These are phyloP conservation scores for Metschnikowia gelsemii DNA, from an alignment of 805 yeast species.

Conservation along the genomic window DNA sequence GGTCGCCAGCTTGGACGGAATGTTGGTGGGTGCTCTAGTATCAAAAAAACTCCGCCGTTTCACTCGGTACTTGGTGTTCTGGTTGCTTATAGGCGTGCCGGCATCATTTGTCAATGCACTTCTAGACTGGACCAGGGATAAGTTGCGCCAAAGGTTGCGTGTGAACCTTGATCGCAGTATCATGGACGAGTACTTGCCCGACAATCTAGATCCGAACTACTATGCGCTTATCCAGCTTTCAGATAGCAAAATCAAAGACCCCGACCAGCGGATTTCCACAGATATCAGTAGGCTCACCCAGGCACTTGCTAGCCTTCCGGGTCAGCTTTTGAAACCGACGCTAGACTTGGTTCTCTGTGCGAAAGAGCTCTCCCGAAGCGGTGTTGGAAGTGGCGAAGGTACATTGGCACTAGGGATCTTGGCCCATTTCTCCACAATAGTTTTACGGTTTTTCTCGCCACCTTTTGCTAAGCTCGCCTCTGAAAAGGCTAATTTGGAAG, in stretches of 20 bases:
- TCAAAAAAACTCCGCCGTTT: conserved; percentile 66
- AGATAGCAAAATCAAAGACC: conserved; percentile 55
- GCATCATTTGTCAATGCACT: conserved; percentile 77
- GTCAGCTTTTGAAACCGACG: conserved; percentile 80
- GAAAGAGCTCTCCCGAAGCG: conserved; percentile 63
- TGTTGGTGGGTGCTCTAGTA: conserved; percentile 76
- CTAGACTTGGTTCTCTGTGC: conserved; percentile 80
- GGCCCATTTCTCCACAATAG: conserved; percentile 75
- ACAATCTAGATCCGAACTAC: conserved; percentile 64
- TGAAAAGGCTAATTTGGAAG: conserved; percentile 76
- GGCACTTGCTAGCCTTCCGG: conserved; percentile 71
- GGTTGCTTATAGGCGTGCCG: conserved; percentile 87
- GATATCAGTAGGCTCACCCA: conserved; percentile 73
- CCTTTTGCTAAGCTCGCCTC: conserved; percentile 82
- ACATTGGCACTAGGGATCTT: conserved; percentile 74
- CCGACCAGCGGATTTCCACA: conserved; percentile 80
- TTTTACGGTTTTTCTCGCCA: conserved; percentile 77
- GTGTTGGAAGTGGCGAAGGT: conserved; percentile 74
- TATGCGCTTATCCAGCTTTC: conserved; percentile 68
- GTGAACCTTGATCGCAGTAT: conserved; percentile 62
- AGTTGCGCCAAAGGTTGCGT: conserved; percentile 59
- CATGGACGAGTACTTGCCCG: conserved; percentile 71
- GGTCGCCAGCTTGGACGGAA: conserved; percentile 86
- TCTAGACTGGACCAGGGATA: conserved; percentile 57
- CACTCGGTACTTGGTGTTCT: conserved; percentile 57